Evolutionary conservation across 805 yeast genomes (phyloP).

Genomic region (Isabelozyma gotoi): DNA sequence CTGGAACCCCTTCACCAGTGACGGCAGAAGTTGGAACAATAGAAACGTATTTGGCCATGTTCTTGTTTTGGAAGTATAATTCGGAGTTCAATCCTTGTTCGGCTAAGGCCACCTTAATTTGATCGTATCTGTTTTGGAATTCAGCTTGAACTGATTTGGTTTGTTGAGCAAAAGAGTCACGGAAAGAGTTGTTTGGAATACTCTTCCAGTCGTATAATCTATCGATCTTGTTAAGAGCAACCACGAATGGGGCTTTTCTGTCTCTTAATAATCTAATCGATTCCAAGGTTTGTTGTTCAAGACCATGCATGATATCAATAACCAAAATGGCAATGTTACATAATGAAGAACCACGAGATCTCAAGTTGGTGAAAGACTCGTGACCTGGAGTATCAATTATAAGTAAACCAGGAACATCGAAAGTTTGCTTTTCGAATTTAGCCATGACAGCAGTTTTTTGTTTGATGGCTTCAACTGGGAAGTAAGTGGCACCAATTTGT

Average conservation of each 20-base stretch:
- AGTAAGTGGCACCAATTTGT: conserved; percentile 99
- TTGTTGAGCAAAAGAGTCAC: conserved; percentile 88
- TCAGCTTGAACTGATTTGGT: conserved; percentile 83
- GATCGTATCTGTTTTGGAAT: conserved; percentile 81
- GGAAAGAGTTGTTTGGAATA: conserved; percentile 89
- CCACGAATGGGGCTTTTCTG: conserved; percentile 96
- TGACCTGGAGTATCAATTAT: conserved; percentile 99
- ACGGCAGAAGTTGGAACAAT: conserved; percentile 98
- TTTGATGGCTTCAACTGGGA: conserved; percentile 93
- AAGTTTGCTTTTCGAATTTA: conserved; percentile 76
- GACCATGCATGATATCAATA: conserved; percentile 98
- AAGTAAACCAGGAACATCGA: conserved; percentile 95
- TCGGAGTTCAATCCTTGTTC: conserved; percentile 99
- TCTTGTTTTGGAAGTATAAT: conserved; percentile 91
- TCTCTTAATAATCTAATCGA: conserved; percentile 89
- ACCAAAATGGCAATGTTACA: conserved; percentile 99
- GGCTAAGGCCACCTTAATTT: conserved; percentile 86
- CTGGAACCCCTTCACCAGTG: conserved; percentile 99
- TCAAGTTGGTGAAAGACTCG: conserved; percentile 96
- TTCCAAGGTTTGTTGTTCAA: conserved; percentile 96
- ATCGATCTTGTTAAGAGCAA: conserved; percentile 96
- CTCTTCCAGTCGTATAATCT: conserved; percentile 94
- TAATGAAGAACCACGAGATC: conserved; percentile 97
- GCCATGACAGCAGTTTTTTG: conserved; percentile 92
- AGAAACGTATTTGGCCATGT: conserved; percentile 89